phyloP scores from a whole-genome alignment of 306 rosid genomes.

The Quercus agrifolia region DNA sequence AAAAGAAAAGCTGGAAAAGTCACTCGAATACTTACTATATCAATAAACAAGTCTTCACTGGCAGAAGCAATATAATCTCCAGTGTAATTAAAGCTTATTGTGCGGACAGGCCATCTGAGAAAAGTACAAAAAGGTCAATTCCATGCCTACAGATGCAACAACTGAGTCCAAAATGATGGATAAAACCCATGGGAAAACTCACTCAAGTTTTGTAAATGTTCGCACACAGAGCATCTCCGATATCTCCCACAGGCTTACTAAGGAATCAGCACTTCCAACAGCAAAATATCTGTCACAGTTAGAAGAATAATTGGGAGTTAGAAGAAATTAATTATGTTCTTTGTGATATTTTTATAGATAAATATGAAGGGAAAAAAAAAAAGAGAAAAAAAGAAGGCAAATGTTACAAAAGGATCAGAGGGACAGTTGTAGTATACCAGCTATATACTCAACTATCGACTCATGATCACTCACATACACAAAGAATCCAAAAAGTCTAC shows the following conservation, averaged over 20 bases:
- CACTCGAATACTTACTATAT: slow-evolving; percentile 62
- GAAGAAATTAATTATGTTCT: not conserved
- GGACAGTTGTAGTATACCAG: no score
- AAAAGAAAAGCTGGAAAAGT: not conserved
- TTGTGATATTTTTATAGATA: not conserved
- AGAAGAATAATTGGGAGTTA: not conserved
- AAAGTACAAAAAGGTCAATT: slow-evolving; percentile 11
- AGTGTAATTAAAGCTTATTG: slow-evolving; percentile 84
- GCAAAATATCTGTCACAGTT: slow-evolving; percentile 67
- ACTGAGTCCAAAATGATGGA: not conserved
- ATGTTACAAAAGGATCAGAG: no score
- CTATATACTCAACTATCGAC: no score
- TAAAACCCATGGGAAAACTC: slow-evolving; percentile 25
- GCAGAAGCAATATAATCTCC: slow-evolving; percentile 92
- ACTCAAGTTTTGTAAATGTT: slow-evolving; percentile 93
- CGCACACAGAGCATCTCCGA: slow-evolving; percentile 95
- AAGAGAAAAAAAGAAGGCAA: no score
- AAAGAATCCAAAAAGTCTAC: no score
- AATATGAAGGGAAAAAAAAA: no score
- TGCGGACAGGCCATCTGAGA: slow-evolving; percentile 91
- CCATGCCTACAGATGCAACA: not conserved
- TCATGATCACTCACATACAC: no score
- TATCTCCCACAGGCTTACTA: slow-evolving; percentile 94
- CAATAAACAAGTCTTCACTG: slow-evolving; percentile 88
- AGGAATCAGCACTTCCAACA: slow-evolving; percentile 97